Evolutionary conservation across 768 basidiomycete species (phyloP), one percentile per base, ranked within the genome.

Genomic region (Dioszegia hungarica): DNA sequence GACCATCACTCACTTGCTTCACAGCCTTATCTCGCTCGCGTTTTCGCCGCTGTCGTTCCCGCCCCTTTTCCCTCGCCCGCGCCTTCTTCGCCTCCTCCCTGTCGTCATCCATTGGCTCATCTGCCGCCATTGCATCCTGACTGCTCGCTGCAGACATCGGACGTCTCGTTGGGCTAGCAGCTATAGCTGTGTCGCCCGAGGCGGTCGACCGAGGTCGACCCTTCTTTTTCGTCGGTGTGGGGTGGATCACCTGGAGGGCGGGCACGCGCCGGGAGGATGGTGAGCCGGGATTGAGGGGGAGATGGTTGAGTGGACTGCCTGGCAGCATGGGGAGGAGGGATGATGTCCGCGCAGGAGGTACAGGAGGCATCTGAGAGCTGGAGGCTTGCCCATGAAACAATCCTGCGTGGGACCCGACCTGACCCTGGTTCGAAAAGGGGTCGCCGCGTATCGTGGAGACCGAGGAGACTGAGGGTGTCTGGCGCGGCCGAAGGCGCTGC

Each of bases 11-110:
- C 57, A 66, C 66, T 36, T 60, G 62, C 47, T 63, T 67, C 8
- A 60, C 63, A 31, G 57, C 53, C 54, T 63, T 61, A 36, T 71
- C 64, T 6, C 64, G 48, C 51, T 67, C 69, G n/a, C 69, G 49
- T 57, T 71, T 71, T 34, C 66, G 46, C 12, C 69, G 33, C 59
- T 71, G 69, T 28, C 69, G 27, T 22, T 66, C 64, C 46, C 64
- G 54, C 14, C 66, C 66, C 59, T 63, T 71, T 34, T 71, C 66
- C 46, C 69, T 65, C 2, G 58, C 47, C 43, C 62, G 58, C 1
- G 61, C 62, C 53, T 60, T 56, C 27, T 54, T 61, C 49, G 51
- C 62, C 22, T 59, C 64, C 25, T 51, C 45, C 38, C 38, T 6
- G 25, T 51, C 47, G 31, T 33, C 25, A 10, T 15, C 25, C 9